Evolutionary conservation across 2,329 filamentous ascomycete species (phyloP), one percentile per base, ranked within the genome.

Genomic region (Fusarium siculi): DNA sequence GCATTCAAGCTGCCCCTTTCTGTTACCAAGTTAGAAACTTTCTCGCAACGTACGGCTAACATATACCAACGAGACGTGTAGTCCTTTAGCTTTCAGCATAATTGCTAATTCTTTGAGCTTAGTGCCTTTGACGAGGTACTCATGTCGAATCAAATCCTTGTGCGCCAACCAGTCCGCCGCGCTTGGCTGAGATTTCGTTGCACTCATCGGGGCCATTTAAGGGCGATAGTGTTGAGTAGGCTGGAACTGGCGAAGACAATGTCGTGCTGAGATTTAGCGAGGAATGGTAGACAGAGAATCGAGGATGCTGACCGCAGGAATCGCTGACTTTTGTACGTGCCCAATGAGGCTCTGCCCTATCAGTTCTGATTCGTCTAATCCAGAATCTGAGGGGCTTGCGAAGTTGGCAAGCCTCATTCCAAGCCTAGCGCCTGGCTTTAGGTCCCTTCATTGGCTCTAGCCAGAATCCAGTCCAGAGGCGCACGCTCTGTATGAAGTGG

Each of bases 401-500:
- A 15, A 15, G 14, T 0, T 21, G 0, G 32, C 3, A 37, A 28
- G 49, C 14, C 23, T 16, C 9, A 21, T 9, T 53, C 0, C n/a
- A 0, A 8, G 0, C 4, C 9, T 53, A 36, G 49, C 0, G 49
- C 12, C 0, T 25, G 0, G 1, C 6, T 2, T 4, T 0, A 10
- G 7, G 3, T 8, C 2, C 19, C 0, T n/a, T n/a, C 5, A 53
- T 39, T 39, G 50, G 50, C 19, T 53, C 0, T 6, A 0, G 4
- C 50, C 50, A 18, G 0, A 53, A 28, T 39, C 14, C 18, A 1
- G 0, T 12, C 44, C 7, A 2, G 37, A 10, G 11, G 47, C 5
- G 5, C 25, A 8, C 7, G 6, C 5, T 23, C 0, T 18, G 30
- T 7, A 16, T 12, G 5, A 5, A 14, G 4, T 0, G 5, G 2